phyloP scores from a whole-genome alignment of 441 rosid species.

The Gossypium davidsonii region DNA sequence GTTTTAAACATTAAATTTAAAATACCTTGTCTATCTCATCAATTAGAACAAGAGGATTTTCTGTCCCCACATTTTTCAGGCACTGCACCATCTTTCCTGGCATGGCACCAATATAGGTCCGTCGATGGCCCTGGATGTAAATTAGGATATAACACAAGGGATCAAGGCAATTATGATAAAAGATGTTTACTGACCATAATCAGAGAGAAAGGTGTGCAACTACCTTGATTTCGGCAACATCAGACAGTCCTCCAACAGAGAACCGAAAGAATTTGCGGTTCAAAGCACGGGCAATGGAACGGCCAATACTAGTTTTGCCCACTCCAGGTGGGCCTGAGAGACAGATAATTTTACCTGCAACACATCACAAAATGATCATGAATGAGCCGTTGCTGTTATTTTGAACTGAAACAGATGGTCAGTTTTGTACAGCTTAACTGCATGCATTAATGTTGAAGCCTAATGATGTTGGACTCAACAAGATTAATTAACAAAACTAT shows the following conservation, averaged over 20 bases:
- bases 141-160: slow-evolving; percentile 4
- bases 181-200: not conserved
- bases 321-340: slow-evolving; percentile 98
- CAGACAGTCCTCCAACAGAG: slow-evolving; percentile 93
- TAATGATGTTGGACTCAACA: not conserved
- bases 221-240: slow-evolving; percentile 97
- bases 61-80: slow-evolving; percentile 87
- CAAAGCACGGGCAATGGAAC: slow-evolving; percentile 90
- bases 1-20: slow-evolving; percentile 1
- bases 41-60: slow-evolving; percentile 89
- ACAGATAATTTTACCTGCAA: slow-evolving; percentile 88
- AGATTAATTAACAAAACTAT: not conserved
- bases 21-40: slow-evolving; percentile 98
- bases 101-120: slow-evolving; percentile 92
- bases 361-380: slow-evolving; percentile 14
- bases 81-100: slow-evolving; percentile 99
- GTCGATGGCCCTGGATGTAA: slow-evolving; percentile 76
- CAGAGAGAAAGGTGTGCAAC: slow-evolving; percentile 8
- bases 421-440: not conserved
- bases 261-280: slow-evolving; percentile 81
- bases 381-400: slow-evolving; percentile 4
- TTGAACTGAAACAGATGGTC: not conserved
- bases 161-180: not conserved
- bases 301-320: slow-evolving; percentile 95
- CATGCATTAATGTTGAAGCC: slow-evolving; percentile 3